phyloP scores from a whole-genome alignment of 1,284 basidiomycete species.

The Ceratobasidium sp. region DNA sequence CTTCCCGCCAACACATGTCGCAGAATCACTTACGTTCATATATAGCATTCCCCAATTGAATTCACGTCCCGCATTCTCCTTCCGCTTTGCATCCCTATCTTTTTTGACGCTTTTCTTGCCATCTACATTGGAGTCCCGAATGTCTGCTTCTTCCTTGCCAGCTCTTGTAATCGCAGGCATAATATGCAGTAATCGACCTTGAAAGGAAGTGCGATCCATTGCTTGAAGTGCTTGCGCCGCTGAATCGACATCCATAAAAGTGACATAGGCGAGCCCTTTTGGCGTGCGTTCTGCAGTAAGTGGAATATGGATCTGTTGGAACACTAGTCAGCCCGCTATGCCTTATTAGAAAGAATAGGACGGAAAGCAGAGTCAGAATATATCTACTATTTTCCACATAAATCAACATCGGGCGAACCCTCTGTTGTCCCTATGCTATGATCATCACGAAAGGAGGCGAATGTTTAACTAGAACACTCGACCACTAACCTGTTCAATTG shows the following conservation, averaged over 20 bases:
- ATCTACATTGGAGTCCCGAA: slow-evolving; percentile 50
- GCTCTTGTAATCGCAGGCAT: slow-evolving; percentile 79
- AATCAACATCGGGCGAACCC: slow-evolving; percentile 38
- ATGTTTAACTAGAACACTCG: slow-evolving; percentile 27
- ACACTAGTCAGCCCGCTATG: slow-evolving; percentile 25
- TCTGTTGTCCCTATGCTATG: slow-evolving; percentile 49
- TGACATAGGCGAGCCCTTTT: slow-evolving; percentile 88
- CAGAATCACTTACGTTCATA: slow-evolving; percentile 85
- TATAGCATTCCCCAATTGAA: slow-evolving; percentile 98
- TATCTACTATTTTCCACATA: slow-evolving; percentile 53
- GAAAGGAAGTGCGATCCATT: slow-evolving; percentile 87
- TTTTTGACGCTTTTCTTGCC: slow-evolving; percentile 68
- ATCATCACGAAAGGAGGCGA: slow-evolving; percentile 54
- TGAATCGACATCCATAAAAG: slow-evolving; percentile 68
- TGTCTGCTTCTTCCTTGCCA: slow-evolving; percentile 57
- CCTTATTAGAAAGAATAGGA: background rate
- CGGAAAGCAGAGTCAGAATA: slow-evolving; percentile 52
- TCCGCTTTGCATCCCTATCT: slow-evolving; percentile 74
- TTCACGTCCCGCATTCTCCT: slow-evolving; percentile 76
- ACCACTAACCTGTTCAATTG: slow-evolving; percentile 71
- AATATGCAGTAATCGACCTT: slow-evolving; percentile 91
- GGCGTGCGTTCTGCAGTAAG: slow-evolving; percentile 67
- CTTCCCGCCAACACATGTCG: slow-evolving; percentile 41
- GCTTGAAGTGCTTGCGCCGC: slow-evolving; percentile 80
- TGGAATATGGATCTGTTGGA: slow-evolving; percentile 79